Base-by-base conservation (phyloP, 2,329 filamentous ascomycete genomes). In the Colletotrichum horii region DNA sequence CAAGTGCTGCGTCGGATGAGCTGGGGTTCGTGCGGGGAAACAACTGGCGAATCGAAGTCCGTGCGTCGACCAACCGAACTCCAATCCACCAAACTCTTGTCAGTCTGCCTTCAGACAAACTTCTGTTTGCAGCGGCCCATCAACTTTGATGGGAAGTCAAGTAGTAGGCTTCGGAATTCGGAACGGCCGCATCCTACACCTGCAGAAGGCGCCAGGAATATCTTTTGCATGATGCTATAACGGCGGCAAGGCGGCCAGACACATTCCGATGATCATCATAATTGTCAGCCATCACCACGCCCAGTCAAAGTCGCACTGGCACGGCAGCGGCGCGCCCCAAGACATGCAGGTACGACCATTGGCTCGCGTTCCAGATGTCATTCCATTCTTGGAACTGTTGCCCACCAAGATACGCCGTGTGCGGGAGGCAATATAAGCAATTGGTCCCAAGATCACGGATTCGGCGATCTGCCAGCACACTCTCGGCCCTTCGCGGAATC, bases 391-490 rank as follows among this genome's bases (percentile, higher is more conserved):
- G 28, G 58, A n/a, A 32, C 6, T 22, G 58, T 61, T 61, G 58
- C 58, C 28, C 26, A 61, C 24, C 24, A 61, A 32, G 58, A 30
- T 34, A 32, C 58, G 19, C 28, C 36, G 6, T 30, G 36, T 19
- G 38, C 30, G 22, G 43, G 26, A 72, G 32, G 36, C 52, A 64
- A 30, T 43, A 56, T 43, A 66, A 64, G 55, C 69, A 64, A 56
- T 38, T 48, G 38, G 73, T 34, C 62, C 73, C 69, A 72, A 72
- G 62, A 67, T 75, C 52, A 71, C 56, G 62, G 72, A 68, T 36
- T 71, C 22, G 62, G 56, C 26, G 52, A 58, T 61, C 62, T 61
- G 34, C 48, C 67, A 73, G 43, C 28, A 67, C 22, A 22, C 30
- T 36, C 16, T 72, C 43, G 28, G 69, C 32, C 22, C 32, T 62